A percentile compares a stretch with the other conserved stretches of the same genome.
Evolutionary conservation across 2,329 filamentous ascomycete species (phyloP).

Genomic region (Fusarium nurragi): DNA sequence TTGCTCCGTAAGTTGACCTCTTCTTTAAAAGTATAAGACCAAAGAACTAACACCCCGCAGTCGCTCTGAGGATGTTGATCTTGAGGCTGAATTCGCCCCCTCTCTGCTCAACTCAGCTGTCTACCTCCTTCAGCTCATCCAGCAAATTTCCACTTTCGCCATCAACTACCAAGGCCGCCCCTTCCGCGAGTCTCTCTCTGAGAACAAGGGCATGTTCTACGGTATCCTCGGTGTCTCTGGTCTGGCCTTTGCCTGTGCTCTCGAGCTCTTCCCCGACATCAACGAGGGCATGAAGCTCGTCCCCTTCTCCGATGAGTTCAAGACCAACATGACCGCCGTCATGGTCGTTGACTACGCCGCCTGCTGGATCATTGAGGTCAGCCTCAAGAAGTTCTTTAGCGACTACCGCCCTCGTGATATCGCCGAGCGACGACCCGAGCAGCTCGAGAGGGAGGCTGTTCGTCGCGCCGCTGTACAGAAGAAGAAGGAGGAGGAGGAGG

Average conservation of each 20-base stretch:
- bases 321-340: constrained; percentile 79
- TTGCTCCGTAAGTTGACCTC: constrained; percentile 77
- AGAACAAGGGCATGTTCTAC: constrained; percentile 99
- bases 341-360: constrained; percentile 90
- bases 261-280: constrained; percentile 94
- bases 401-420: constrained; percentile 96
- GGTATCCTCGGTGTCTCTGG: constrained; percentile 89
- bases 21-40: rapidly evolving
- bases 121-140: constrained; percentile 96
- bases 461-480: constrained; percentile 63
- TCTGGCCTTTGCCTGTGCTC: constrained; percentile 93
- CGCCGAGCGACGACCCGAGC: constrained; percentile 84
- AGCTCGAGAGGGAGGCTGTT: constrained; percentile 78
- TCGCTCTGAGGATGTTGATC: constrained; percentile 73
- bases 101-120: constrained; percentile 96
- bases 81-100: constrained; percentile 93
- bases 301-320: constrained; percentile 89
- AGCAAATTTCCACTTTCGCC: constrained; percentile 98
- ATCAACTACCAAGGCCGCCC: constrained; percentile 99
- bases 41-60: constrained; percentile 49
- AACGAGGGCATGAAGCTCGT: constrained; percentile 94
- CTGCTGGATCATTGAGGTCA: constrained; percentile 88
- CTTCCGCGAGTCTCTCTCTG: constrained; percentile 93
- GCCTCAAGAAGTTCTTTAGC: constrained; percentile 85
- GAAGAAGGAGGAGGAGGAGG: constrained; percentile 61